phyloP scores from a whole-genome alignment of 768 basidiomycete genomes.

The Boletales sp. region DNA sequence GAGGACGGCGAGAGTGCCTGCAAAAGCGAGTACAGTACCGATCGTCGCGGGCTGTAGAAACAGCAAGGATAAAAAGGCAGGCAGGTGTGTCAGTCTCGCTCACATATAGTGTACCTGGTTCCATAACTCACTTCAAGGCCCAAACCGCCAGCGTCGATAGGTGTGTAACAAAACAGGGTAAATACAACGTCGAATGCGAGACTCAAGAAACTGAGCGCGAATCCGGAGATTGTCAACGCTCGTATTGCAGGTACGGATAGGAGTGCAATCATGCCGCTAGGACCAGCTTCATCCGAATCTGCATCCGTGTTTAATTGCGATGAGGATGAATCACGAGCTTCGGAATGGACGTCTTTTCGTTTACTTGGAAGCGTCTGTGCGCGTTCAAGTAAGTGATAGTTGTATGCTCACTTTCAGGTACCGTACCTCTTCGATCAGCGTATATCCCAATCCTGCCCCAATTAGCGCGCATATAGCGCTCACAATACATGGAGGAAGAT shows the following conservation, averaged over 20 bases:
- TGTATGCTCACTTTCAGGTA: neutral
- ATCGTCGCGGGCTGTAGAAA: constrained; percentile 46
- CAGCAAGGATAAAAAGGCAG: neutral
- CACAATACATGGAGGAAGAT: constrained; percentile 15
- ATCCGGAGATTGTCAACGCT: constrained; percentile 48
- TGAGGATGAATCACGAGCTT: neutral
- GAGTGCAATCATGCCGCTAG: constrained; percentile 32
- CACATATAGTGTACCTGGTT: neutral
- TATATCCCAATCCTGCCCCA: constrained; percentile 13
- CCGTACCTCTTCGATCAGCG: constrained; percentile 20
- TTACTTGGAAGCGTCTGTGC: constrained; percentile 19
- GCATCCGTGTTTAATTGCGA: neutral
- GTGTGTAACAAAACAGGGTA: constrained; percentile 63
- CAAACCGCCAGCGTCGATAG: constrained; percentile 52
- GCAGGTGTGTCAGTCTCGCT: too few species aligned
- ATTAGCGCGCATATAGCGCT: constrained; percentile 8
- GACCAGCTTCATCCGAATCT: constrained; percentile 2
- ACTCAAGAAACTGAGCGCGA: constrained; percentile 47
- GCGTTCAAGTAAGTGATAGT: neutral
- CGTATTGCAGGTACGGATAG: constrained; percentile 50
- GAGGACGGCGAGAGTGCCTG: constrained; percentile 44
- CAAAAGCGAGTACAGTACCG: constrained; percentile 51
- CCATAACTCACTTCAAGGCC: constrained; percentile 44
- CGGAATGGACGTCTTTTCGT: neutral
- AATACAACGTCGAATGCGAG: constrained; percentile 63